Percentiles rank a stretch among this genome's conserved stretches.
These are phyloP conservation scores for Quambalaria eucalypti DNA, from an alignment of 1,284 basidiomycete species.

Conservation along the genomic window DNA sequence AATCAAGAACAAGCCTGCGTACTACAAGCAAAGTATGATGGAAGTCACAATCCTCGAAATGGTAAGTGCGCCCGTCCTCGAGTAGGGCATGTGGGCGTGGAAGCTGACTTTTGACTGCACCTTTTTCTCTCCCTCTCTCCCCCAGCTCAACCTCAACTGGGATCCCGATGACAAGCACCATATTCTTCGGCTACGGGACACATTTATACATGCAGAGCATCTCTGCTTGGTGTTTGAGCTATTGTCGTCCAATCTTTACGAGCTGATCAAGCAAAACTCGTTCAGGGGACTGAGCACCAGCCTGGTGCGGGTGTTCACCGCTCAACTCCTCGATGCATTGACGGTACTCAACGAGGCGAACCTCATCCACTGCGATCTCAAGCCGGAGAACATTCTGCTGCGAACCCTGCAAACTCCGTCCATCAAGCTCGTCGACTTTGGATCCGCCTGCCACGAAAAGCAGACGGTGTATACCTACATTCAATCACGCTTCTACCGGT, in stretches of 20 bases:
- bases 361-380: slow-evolving; percentile 94
- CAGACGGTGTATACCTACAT: slow-evolving; percentile 99
- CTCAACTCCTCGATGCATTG: slow-evolving; percentile 84
- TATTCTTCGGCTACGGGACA: slow-evolving; percentile 86
- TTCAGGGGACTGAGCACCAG: slow-evolving; percentile 95
- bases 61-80: slow-evolving; percentile 62
- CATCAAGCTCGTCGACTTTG: slow-evolving; percentile 99
- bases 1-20: slow-evolving; percentile 98
- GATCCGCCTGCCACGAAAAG: slow-evolving; percentile 93
- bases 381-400: slow-evolving; percentile 53
- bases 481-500: slow-evolving; percentile 95
- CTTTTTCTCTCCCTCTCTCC: neutral
- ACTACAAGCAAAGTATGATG: slow-evolving; percentile 99
- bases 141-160: slow-evolving; percentile 53
- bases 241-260: slow-evolving; percentile 93
- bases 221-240: slow-evolving; percentile 96
- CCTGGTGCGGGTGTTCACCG: slow-evolving; percentile 94
- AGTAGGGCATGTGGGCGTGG: too few species aligned
- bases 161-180: slow-evolving; percentile 90
- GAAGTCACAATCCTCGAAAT: slow-evolving; percentile 91
- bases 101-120: neutral
- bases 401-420: slow-evolving; percentile 75
- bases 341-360: slow-evolving; percentile 87
- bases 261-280: slow-evolving; percentile 99
- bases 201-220: slow-evolving; percentile 93